phyloP scores from a whole-genome alignment of 2,329 filamentous ascomycete species.

The Metarhizium robertsii region DNA sequence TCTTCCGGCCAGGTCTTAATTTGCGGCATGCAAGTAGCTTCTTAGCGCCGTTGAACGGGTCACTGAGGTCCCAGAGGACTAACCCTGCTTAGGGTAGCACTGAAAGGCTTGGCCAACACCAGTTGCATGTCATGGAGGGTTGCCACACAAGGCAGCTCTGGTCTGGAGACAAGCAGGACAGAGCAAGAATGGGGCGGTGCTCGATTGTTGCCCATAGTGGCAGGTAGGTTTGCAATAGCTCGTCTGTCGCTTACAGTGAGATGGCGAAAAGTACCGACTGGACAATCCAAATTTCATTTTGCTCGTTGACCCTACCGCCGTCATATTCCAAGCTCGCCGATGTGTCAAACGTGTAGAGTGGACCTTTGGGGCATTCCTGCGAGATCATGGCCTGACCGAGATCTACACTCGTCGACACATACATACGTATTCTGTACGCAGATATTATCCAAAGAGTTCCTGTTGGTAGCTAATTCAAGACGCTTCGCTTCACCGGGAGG shows the following conservation, averaged over 20 bases:
- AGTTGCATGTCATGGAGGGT: neutral
- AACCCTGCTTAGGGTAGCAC: conserved; percentile 10
- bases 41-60: conserved; percentile 7
- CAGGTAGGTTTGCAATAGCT: conserved; percentile 3
- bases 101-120: conserved; percentile 6
- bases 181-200: conserved; percentile 1
- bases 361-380: neutral
- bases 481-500: neutral
- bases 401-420: neutral
- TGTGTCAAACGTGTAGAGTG: neutral
- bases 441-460: neutral
- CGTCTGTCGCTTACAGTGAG: conserved; percentile 1
- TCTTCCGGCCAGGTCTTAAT: neutral
- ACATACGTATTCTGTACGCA: neutral
- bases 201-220: conserved; percentile 4
- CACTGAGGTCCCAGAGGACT: conserved; percentile 2
- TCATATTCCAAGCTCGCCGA: neutral
- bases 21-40: conserved; percentile 1
- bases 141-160: conserved; percentile 2
- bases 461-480: neutral
- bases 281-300: neutral
- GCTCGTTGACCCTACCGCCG: neutral
- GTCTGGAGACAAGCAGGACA: neutral
- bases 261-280: conserved; percentile 7
- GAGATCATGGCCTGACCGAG: neutral